These are phyloP conservation scores for Bruguiera sexangula DNA, from an alignment of 345 rosid species.

Conservation along the genomic window DNA sequence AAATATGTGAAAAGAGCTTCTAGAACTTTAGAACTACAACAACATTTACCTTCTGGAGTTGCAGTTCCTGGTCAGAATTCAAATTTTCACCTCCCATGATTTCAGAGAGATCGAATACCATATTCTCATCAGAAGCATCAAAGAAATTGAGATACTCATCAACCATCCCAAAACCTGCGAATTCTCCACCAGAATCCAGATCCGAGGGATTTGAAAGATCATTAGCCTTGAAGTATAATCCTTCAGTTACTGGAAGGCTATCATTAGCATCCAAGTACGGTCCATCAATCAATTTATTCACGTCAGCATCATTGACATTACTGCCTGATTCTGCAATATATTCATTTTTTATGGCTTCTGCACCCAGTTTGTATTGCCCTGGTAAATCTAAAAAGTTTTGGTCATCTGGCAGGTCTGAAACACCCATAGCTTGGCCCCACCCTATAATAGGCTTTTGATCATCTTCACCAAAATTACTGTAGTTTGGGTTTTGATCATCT, in stretches of 20 bases:
- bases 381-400: conserved; percentile 35
- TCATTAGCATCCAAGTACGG: conserved; percentile 45
- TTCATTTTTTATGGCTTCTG: conserved; percentile 42
- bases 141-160: conserved; percentile 71
- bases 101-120: conserved; percentile 57
- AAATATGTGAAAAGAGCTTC: neutral
- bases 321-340: conserved; percentile 34
- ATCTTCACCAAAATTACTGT: conserved; percentile 39
- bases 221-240: conserved; percentile 54
- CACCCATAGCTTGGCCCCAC: conserved; percentile 26
- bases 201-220: conserved; percentile 54
- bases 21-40: neutral
- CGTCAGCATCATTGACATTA: conserved; percentile 30
- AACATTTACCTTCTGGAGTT: conserved; percentile 36
- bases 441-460: conserved; percentile 43
- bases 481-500: conserved; percentile 45
- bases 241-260: conserved; percentile 43
- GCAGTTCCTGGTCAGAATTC: conserved; percentile 25
- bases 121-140: conserved; percentile 50
- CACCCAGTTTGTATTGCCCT: conserved; percentile 36
- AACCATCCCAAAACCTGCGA: conserved; percentile 41
- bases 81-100: conserved; percentile 30
- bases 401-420: conserved; percentile 28
- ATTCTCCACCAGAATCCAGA: conserved; percentile 31
- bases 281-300: conserved; percentile 36